Percentiles rank a stretch among this genome's conserved stretches.
These are phyloP conservation scores for Aspergillus japonicus DNA, from an alignment of 2,329 filamentous ascomycete species.

Conservation along the genomic window DNA sequence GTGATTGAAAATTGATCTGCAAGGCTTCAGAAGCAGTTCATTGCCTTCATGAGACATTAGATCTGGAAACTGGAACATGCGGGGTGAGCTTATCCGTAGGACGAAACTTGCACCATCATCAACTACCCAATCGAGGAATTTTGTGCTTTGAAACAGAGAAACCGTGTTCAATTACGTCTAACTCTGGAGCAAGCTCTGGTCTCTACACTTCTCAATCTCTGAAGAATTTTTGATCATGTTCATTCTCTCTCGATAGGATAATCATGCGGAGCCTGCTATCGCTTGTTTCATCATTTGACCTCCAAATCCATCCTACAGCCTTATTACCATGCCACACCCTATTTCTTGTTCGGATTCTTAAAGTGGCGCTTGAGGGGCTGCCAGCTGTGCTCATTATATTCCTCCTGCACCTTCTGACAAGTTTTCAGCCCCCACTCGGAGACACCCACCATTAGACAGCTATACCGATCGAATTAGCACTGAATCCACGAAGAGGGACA, in stretches of 20 bases:
- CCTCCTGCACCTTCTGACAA: slow-evolving; percentile 68
- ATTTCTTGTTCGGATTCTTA: slow-evolving; percentile 49
- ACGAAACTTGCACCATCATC: neutral
- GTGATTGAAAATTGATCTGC: neutral
- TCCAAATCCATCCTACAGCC: too few species aligned
- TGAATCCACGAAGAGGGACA: neutral
- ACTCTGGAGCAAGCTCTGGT: too few species aligned
- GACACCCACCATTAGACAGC: slow-evolving; percentile 67
- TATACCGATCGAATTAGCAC: slow-evolving; percentile 43
- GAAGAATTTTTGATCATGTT: neutral
- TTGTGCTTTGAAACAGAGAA: too few species aligned
- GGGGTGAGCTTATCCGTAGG: neutral
- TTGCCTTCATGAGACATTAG: neutral
- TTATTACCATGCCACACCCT: neutral
- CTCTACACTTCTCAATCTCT: too few species aligned
- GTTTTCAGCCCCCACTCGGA: slow-evolving; percentile 71
- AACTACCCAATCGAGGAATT: neutral
- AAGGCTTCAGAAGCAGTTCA: neutral
- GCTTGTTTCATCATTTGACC: too few species aligned
- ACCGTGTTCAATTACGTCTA: too few species aligned
- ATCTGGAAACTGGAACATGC: neutral
- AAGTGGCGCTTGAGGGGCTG: slow-evolving; percentile 65
- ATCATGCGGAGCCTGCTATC: too few species aligned
- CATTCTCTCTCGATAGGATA: neutral
- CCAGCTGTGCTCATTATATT: slow-evolving; percentile 83